phyloP scores from a whole-genome alignment of 139 green algal genomes.

The Coelastrella sp. region DNA sequence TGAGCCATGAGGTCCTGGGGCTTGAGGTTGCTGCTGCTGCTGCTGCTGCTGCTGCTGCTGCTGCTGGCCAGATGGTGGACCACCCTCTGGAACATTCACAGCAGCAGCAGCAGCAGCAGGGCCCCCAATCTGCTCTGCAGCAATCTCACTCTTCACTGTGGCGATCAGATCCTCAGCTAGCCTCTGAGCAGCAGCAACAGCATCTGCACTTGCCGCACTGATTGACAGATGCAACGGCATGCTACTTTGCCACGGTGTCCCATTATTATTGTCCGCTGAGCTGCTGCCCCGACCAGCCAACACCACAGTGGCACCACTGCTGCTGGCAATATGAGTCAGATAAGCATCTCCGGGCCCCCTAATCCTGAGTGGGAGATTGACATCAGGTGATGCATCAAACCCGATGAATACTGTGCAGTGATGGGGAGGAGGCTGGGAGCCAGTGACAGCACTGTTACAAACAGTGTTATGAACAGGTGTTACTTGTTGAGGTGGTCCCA shows the following conservation, averaged over 20 bases:
- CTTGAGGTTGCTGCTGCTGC: not conserved
- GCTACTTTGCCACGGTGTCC: not conserved
- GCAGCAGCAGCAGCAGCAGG: not conserved
- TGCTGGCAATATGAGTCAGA: constrained; percentile 20
- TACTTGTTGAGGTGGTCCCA: not conserved
- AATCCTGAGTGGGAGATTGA: constrained; percentile 54
- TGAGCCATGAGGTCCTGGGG: not conserved
- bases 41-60: too few species aligned
- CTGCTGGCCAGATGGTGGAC: too few species aligned
- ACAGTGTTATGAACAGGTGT: not conserved
- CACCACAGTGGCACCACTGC: constrained; percentile 19
- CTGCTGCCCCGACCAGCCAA: constrained; percentile 27
- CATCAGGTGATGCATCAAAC: constrained; percentile 52
- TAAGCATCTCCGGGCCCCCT: constrained; percentile 45
- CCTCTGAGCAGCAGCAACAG: not conserved
- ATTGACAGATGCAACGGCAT: not conserved
- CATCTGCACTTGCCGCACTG: not conserved
- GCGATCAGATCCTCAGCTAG: constrained; percentile 30
- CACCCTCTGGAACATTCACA: too few species aligned
- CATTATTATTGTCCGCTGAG: not conserved
- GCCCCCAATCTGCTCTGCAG: not conserved
- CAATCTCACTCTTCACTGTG: constrained; percentile 16
- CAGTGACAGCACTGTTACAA: not conserved
- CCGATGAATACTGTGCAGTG: constrained; percentile 51
- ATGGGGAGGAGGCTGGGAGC: not conserved